Evolutionary conservation across 139 green algal species (phyloP).

Genomic region (Picochlorum sp.): DNA sequence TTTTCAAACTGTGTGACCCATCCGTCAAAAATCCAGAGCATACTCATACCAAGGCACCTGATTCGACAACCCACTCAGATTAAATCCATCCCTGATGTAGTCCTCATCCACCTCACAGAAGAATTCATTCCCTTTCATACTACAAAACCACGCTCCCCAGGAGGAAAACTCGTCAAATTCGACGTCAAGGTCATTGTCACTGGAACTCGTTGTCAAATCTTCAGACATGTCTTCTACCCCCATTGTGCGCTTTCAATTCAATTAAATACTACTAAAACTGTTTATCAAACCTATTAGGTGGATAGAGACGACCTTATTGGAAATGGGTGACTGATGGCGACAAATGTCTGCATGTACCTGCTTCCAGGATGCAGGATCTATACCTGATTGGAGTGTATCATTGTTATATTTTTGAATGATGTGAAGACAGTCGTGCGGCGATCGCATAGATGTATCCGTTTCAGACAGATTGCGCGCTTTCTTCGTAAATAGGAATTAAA

Average conservation of each 20-base stretch:
- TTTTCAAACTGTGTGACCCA: conserved; percentile 10
- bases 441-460: no score
- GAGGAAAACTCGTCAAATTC: conserved; percentile 36
- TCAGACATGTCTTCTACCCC: neutral
- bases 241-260: neutral
- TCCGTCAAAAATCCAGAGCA: conserved; percentile 84
- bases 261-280: neutral
- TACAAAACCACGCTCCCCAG: conserved; percentile 93
- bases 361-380: no score
- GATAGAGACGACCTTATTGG: no score
- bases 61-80: conserved; percentile 79
- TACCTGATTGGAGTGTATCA: no score
- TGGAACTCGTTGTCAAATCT: conserved; percentile 1
- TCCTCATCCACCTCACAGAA: conserved; percentile 90
- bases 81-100: conserved; percentile 99
- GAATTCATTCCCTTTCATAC: conserved; percentile 79
- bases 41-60: conserved; percentile 98
- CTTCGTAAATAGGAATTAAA: neutral
- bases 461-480: no score
- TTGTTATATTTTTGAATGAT: no score
- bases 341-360: no score
- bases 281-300: neutral
- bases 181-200: neutral
- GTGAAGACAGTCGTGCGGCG: no score
- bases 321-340: no score